These are phyloP conservation scores for Entomortierella parvispora DNA, from an alignment of 192 early-diverging fungal species.

Conservation along the genomic window DNA sequence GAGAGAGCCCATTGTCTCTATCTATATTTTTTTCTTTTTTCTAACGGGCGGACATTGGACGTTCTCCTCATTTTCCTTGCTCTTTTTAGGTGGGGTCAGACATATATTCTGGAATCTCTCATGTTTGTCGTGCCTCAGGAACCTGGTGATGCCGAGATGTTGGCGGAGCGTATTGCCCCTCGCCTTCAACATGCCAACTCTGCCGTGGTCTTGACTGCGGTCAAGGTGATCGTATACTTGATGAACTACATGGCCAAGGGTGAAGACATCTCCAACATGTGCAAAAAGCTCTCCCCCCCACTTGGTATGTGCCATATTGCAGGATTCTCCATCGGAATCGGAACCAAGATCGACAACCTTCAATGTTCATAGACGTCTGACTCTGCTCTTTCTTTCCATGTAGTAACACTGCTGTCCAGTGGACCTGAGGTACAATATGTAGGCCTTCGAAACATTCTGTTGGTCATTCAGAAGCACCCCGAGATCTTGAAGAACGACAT, in stretches of 20 bases:
- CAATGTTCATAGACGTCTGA: background rate
- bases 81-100: conserved; percentile 87
- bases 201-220: conserved; percentile 84
- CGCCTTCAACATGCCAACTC: conserved; percentile 96
- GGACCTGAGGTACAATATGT: conserved; percentile 98
- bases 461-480: conserved; percentile 92
- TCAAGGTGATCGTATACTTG: conserved; percentile 93
- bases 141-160: conserved; percentile 85
- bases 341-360: background rate
- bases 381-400: background rate
- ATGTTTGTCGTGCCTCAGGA: conserved; percentile 93
- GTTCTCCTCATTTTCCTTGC: background rate
- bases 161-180: conserved; percentile 90
- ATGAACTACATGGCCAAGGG: conserved; percentile 93
- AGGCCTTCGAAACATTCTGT: conserved; percentile 93
- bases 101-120: conserved; percentile 92
- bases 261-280: conserved; percentile 76
- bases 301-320: conserved; percentile 64
- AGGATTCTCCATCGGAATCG: too few relatives aligned
- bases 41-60: background rate
- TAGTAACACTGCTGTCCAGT: conserved; percentile 89
- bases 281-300: conserved; percentile 90
- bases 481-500: conserved; percentile 92
- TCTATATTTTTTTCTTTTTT: conserved; percentile 13
- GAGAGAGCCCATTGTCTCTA: conserved; percentile 1